phyloP scores from a whole-genome alignment of 2,329 filamentous ascomycete species.

The Fusarium cicatricum region DNA sequence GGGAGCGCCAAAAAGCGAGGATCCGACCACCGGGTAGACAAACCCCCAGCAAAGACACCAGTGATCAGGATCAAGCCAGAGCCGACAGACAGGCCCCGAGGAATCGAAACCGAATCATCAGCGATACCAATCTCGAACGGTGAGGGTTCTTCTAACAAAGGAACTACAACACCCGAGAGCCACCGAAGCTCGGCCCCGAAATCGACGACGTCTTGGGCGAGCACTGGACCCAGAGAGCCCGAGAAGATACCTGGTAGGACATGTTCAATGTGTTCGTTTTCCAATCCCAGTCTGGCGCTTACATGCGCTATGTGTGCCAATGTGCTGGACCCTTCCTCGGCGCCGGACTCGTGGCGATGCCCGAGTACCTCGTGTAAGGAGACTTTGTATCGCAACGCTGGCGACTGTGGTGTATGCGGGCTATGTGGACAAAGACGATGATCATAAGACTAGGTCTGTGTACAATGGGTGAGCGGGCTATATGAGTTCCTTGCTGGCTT shows the following conservation, averaged over 20 bases:
- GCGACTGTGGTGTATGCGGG: constrained; percentile 74
- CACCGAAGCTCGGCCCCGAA: not conserved
- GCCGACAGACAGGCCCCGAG: not conserved
- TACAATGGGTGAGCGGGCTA: not conserved
- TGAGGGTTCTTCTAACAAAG: not conserved
- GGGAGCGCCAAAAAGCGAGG: not conserved
- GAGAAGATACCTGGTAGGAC: not conserved
- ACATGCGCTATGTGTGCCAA: constrained; percentile 76
- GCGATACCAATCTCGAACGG: not conserved
- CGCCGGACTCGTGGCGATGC: constrained; percentile 72
- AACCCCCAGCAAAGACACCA: not conserved
- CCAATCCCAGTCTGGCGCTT: constrained; percentile 61
- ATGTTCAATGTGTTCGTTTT: constrained; percentile 74
- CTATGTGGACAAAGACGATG: constrained; percentile 65
- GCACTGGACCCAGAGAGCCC: not conserved
- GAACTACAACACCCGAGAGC: not conserved
- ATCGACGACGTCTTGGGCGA: not conserved
- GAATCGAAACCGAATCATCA: constrained; percentile 1
- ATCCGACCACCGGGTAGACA: not conserved
- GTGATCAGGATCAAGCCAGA: constrained; percentile 25
- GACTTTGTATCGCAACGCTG: constrained; percentile 71
- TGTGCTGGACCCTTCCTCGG: constrained; percentile 65
- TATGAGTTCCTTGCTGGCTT: too few relatives aligned
- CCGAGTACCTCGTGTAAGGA: constrained; percentile 61
- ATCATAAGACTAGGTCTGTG: constrained; percentile 6